These are phyloP conservation scores for Mollisia scopiformis DNA, from an alignment of 2,329 filamentous ascomycete genomes.

Conservation along the genomic window DNA sequence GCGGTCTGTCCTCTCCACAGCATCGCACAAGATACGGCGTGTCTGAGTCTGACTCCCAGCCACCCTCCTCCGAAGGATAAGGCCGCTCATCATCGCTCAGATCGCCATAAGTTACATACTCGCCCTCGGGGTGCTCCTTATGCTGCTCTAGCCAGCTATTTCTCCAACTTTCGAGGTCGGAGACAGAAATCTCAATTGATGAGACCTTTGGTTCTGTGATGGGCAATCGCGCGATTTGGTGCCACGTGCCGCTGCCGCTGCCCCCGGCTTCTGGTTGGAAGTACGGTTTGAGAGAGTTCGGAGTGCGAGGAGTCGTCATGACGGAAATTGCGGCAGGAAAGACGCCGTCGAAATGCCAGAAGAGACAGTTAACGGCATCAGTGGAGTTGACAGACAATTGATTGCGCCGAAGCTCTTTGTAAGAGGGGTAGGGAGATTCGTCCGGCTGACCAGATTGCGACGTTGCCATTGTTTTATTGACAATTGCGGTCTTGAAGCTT, in stretches of 20 bases:
- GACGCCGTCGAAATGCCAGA: slow-evolving; percentile 30
- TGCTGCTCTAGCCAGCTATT: slow-evolving; percentile 30
- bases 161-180: slow-evolving; percentile 32
- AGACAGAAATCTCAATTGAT: slow-evolving; percentile 28
- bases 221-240: slow-evolving; percentile 32
- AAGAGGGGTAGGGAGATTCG: slow-evolving; percentile 25
- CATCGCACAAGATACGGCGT: slow-evolving; percentile 30
- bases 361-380: slow-evolving; percentile 25
- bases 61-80: slow-evolving; percentile 25
- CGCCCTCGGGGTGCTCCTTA: slow-evolving; percentile 17
- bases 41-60: slow-evolving; percentile 30
- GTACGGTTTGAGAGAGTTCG: slow-evolving; percentile 28
- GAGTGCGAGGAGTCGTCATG: slow-evolving; percentile 25
- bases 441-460: slow-evolving; percentile 13
- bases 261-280: slow-evolving; percentile 24
- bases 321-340: slow-evolving; percentile 30
- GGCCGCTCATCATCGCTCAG: slow-evolving; percentile 12
- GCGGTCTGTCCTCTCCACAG: slow-evolving; percentile 31
- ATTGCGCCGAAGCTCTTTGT: slow-evolving; percentile 22
- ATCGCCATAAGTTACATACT: slow-evolving; percentile 13
- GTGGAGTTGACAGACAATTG: slow-evolving; percentile 21
- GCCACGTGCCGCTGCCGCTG: slow-evolving; percentile 27
- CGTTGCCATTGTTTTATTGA: slow-evolving; percentile 11
- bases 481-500: background rate
- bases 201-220: slow-evolving; percentile 37